Base-by-base conservation (phyloP, 768 basidiomycete genomes). In the Mycena amicta region DNA sequence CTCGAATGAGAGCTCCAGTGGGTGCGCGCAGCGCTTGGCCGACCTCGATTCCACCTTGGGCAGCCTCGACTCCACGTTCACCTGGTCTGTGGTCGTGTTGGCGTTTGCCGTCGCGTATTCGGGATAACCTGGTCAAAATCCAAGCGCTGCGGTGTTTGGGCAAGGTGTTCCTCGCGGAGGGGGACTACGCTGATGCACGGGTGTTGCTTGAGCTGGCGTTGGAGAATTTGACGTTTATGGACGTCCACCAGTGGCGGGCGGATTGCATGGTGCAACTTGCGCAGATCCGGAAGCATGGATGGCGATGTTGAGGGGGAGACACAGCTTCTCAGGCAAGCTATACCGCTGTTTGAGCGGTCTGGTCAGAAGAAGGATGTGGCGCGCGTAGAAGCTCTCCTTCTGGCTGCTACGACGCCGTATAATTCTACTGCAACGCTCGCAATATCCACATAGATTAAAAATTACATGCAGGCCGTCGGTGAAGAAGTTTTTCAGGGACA, bases 111-210 rank as follows among this genome's bases (percentile, higher is more conserved):
- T n/a, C 18, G 4, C 33, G 41, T 4, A 39, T 37, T 16, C 26
- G 46, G 18, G 46, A 58, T n/a, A 52, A 30, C 1, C 33, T 58
- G 25, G 23, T 27, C 1, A 15, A 27, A 5, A 37, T 52, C 22
- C 30, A 52, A 31, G 43, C 57, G 2, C 16, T 58, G 1, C 41
- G 52, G 4, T 53, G 57, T 20, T 33, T 58, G 1, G 57, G 57
- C 3, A 46, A 52, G 23, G 23, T 58, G 5, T 46, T 31, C 2
- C 26, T 39, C 1, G 30, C 33, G 0, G n/a, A 53, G 8, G 43
- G 45, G 5, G 57, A 12, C 27, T 30, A 27, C 3, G 51, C 47
- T 11, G 56, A 49, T 20, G 41, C 12, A 22, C 12, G 20, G 41
- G 20, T 43, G 13, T 43, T 43, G 41, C 20, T 43, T 5, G 13